Evolutionary conservation across 2,329 filamentous ascomycete species (phyloP), one percentile per base, ranked within the genome.

Genomic region (Ophiostoma ulmi): DNA sequence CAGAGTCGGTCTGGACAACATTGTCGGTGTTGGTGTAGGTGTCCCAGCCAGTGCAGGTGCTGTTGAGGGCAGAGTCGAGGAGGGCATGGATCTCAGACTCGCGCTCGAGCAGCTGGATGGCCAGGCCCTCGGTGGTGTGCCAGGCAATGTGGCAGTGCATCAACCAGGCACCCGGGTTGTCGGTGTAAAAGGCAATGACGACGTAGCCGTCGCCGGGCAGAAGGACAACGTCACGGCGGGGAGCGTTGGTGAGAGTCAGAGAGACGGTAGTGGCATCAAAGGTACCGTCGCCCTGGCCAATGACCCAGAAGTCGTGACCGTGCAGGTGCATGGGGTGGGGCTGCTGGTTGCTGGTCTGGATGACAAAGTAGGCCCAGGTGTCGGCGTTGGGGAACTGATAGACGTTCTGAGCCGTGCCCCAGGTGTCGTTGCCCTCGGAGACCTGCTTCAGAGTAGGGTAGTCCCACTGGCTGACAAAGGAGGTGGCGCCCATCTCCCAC

Each of bases 141-240:
- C 80, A 84, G 35, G 81, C 80, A 73, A 84, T 83, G 77, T 86
- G 84, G 76, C 84, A 86, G 77, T 86, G 84, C 75, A 86, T 81
- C 5, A 82, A 79, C 84, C 84, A 86, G 8, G 65, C 71, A 22
- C 83, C 83, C 0, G 83, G 83, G 72, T 85, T 85, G 74, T 86
- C 80, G 0, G 81, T 78, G 70, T 79, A 74, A 74, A 84, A 85
- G 0, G 80, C 82, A 20, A 85, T 75, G 1, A 81, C 79, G 7
- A 85, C 71, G 73, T 81, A 81, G 0, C 83, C 83, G 14, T 76
- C 75, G 26, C 20, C 68, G 0, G 81, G 80, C 2, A 85, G 74
- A 52, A 81, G 78, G 1, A 80, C 78, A 0, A 80, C 81, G 73
- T 85, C 83, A 10, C 83, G 77, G 1, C 83, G 76, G 0, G 81